Evolutionary conservation across 2,329 filamentous ascomycete species (phyloP).

Genomic region (Eurotiales sp.): DNA sequence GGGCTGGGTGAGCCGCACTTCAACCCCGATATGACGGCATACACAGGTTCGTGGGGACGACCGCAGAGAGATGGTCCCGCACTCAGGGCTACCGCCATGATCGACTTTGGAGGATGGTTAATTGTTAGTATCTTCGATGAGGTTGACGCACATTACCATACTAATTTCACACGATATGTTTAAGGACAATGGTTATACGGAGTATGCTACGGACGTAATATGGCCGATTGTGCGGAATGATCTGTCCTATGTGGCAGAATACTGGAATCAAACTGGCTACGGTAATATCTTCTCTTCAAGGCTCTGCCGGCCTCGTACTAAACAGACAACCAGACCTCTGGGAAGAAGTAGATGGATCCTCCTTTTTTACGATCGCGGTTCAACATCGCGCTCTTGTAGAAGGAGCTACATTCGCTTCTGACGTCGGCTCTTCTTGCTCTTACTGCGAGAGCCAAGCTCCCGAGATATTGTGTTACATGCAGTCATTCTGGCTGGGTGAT

Average conservation of each 20-base stretch:
- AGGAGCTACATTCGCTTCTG: constrained; percentile 61
- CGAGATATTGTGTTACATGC: constrained; percentile 67
- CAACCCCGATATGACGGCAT: constrained; percentile 58
- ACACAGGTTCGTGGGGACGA: constrained; percentile 66
- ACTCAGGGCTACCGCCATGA: constrained; percentile 30
- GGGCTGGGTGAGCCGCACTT: constrained; percentile 71
- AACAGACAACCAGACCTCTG: constrained; percentile 54
- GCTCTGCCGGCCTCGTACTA: background rate
- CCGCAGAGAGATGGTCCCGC: constrained; percentile 57
- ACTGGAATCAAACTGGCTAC: constrained; percentile 62
- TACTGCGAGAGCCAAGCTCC: constrained; percentile 63
- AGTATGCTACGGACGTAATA: constrained; percentile 56
- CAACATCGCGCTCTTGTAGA: constrained; percentile 59
- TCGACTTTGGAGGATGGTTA: constrained; percentile 59
- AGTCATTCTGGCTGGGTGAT: constrained; percentile 67
- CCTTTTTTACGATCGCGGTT: constrained; percentile 70
- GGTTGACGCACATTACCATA: background rate
- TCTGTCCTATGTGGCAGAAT: constrained; percentile 67
- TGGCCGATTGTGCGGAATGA: constrained; percentile 75
- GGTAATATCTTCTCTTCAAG: constrained; percentile 29
- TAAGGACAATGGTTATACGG: constrained; percentile 50
- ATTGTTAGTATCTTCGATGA: constrained; percentile 34
- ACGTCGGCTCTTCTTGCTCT: constrained; percentile 59
- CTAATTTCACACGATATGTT: background rate
- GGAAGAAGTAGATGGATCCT: constrained; percentile 72